These are phyloP conservation scores for Malassezia sympodialis DNA, from an alignment of 1,284 basidiomycete species.

Conservation along the genomic window DNA sequence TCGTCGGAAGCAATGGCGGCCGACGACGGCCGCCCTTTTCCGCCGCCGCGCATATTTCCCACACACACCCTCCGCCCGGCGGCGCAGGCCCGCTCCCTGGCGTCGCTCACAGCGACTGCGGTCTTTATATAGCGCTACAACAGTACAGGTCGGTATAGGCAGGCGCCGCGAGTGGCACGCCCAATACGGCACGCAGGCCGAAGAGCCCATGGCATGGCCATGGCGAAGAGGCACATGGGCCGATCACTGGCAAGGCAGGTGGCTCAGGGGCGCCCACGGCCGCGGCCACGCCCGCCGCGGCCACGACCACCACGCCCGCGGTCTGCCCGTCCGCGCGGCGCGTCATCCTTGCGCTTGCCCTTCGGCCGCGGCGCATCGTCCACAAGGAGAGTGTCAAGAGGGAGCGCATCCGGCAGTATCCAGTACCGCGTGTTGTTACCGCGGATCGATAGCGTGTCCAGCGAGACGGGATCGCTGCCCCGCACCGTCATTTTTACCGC, in stretches of 20 bases:
- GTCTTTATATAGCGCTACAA: background rate
- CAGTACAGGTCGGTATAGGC: conserved; percentile 1
- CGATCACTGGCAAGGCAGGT: background rate
- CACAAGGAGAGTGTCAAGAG: conserved; percentile 87
- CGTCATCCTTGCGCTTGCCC: conserved; percentile 43
- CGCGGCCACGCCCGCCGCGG: conserved; percentile 12
- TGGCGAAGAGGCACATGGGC: background rate
- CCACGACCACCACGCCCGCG: conserved; percentile 15
- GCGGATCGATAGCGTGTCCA: conserved; percentile 47
- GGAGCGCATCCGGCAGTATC: conserved; percentile 88
- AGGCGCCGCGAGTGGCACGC: background rate
- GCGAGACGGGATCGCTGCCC: conserved; percentile 67
- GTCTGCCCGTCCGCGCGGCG: conserved; percentile 15
- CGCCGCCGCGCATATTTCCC: background rate
- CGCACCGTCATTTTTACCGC: conserved; percentile 89
- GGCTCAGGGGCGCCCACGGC: conserved; percentile 13
- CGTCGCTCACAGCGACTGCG: background rate
- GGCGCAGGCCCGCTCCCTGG: background rate
- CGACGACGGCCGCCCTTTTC: background rate
- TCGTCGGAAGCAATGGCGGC: background rate
- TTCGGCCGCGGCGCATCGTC: conserved; percentile 97
- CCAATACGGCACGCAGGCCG: background rate
- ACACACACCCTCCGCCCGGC: background rate
- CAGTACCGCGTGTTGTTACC: conserved; percentile 63
- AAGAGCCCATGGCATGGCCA: background rate